Evolutionary conservation across 1,139 yeast species (phyloP), one percentile per base, ranked within the genome.

Genomic region (Geotrichum histeridarum): DNA sequence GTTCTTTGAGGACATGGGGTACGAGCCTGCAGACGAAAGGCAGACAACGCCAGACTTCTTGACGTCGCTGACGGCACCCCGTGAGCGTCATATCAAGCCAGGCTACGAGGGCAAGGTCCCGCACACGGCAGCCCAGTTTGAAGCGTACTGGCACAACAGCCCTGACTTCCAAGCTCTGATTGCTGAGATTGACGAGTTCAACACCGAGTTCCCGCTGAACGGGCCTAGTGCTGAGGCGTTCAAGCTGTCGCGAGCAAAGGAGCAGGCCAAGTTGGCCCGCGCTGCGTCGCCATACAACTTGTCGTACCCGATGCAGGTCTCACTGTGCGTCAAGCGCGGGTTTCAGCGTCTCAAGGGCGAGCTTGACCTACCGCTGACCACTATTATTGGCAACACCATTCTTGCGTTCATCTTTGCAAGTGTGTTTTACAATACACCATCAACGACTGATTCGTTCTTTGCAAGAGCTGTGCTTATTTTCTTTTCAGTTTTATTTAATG

Each of bases 1-100:
- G 42, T 85, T 75, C 69, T 85, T 85, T 67, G 65, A 71, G 54
- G 75, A 75, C 39, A 82, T 85, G 86, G 94, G 94, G 42, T 85
- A 80, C 68, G 76, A 76, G 12, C 85, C 89, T 64, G 85, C 87
- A 41, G 76, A 77, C 42, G 75, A 77, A 42, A 81, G 95, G 69
- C 90, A 85, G 72, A 84, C 95, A 7, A 84, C 93, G 57, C 87
- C 91, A n/a, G 96, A 88, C 67, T 88, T 80, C 69, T 74, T 88
- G 64, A 87, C 95, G 1, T 81, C 94, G 0, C 73, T 87, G 51
- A 85, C 95, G 1, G 83, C 83, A 63, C 91, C 95, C 7, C 70
- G 75, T 4, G 94, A 85, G 68, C 79, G 94, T 68, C 69, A 73
- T 12, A 69, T 79, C 6, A 70, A 70, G 55, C 67, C 72, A 14